phyloP scores from a whole-genome alignment of 768 basidiomycete species.

The Suillus subluteus region DNA sequence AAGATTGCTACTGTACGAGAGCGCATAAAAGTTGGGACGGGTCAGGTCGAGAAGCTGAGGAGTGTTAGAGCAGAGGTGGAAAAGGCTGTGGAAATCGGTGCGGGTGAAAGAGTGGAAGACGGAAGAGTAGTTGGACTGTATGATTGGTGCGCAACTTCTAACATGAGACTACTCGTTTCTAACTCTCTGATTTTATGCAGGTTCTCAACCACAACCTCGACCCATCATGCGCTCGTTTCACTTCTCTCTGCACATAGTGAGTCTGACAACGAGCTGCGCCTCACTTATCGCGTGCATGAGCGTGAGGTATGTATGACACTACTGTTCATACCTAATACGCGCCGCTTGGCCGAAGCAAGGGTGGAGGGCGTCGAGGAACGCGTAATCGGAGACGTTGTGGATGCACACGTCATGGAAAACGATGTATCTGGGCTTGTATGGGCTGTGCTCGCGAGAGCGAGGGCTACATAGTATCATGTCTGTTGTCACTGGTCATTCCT shows the following conservation, averaged over 20 bases:
- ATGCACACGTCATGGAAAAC: slow-evolving; percentile 63
- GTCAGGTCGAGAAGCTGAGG: slow-evolving; percentile 61
- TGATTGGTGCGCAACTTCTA: slow-evolving; percentile 56
- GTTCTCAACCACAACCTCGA: slow-evolving; percentile 68
- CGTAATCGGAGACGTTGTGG: slow-evolving; percentile 61
- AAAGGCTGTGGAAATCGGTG: slow-evolving; percentile 55
- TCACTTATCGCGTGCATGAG: slow-evolving; percentile 60
- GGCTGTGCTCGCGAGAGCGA: slow-evolving; percentile 56
- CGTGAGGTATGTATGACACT: slow-evolving; percentile 54
- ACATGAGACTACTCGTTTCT: not conserved
- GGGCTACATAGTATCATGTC: slow-evolving; percentile 10
- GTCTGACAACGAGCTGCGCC: slow-evolving; percentile 77
- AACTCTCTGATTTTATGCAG: slow-evolving; percentile 38
- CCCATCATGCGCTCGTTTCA: slow-evolving; percentile 65
- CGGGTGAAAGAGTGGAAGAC: slow-evolving; percentile 62
- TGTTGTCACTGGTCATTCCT: not conserved
- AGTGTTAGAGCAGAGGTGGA: slow-evolving; percentile 71
- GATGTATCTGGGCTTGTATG: slow-evolving; percentile 69
- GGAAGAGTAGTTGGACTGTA: slow-evolving; percentile 65
- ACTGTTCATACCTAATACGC: slow-evolving; percentile 72
- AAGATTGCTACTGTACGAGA: slow-evolving; percentile 59
- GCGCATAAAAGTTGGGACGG: slow-evolving; percentile 56
- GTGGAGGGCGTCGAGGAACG: slow-evolving; percentile 57
- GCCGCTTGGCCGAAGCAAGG: slow-evolving; percentile 62
- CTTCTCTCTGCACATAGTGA: slow-evolving; percentile 60